phyloP scores from a whole-genome alignment of 441 rosid species.

The Sinapis alba region DNA sequence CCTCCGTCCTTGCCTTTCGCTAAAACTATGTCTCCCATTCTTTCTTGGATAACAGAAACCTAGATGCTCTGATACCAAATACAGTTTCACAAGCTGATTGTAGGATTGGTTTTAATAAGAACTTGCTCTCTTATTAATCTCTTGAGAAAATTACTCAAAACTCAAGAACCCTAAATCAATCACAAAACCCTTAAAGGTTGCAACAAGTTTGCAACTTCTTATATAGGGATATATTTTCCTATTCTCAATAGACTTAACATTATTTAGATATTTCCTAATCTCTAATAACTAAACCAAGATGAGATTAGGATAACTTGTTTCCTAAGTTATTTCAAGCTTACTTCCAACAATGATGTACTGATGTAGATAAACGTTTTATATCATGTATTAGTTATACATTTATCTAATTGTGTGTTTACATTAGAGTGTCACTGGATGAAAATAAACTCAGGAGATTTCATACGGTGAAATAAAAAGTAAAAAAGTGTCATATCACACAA shows the following conservation, averaged over 20 bases:
- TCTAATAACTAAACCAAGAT: too few species aligned
- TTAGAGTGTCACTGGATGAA: neutral
- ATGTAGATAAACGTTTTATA: neutral
- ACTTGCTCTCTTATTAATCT: neutral
- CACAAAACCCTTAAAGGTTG: neutral
- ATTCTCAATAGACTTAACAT: too few species aligned
- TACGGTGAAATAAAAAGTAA: neutral
- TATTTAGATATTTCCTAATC: too few species aligned
- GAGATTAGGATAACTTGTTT: too few species aligned
- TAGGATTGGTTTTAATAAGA: neutral
- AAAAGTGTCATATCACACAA: neutral
- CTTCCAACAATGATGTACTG: too few species aligned
- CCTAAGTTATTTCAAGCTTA: too few species aligned
- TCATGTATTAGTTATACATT: neutral
- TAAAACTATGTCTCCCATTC: too few species aligned
- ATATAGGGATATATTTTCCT: too few species aligned
- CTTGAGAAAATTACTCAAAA: neutral
- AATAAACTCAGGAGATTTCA: neutral
- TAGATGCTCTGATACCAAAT: too few species aligned
- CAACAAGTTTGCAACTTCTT: neutral
- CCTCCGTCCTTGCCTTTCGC: too few species aligned
- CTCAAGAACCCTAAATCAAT: neutral
- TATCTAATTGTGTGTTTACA: neutral
- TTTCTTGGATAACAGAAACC: too few species aligned
- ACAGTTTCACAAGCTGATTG: neutral